phyloP scores from a whole-genome alignment of 106 monocot species.

The Xerophyta viscosa region DNA sequence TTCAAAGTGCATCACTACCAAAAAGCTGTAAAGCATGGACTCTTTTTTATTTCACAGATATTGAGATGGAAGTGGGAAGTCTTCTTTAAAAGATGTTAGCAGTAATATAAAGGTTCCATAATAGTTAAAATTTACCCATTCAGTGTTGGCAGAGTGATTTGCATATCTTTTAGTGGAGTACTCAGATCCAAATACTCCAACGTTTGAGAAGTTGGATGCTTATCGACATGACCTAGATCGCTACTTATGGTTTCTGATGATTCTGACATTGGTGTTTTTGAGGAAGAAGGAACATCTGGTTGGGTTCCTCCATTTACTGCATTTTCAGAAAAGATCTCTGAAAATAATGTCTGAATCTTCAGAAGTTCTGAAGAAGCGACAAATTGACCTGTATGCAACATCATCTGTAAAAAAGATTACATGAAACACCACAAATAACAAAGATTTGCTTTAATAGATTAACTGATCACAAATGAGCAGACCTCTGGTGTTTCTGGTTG shows the following conservation, averaged over 20 bases:
- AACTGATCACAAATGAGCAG: neutral
- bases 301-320: constrained; percentile 13
- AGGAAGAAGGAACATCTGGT: constrained; percentile 7
- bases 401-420: constrained; percentile 32
- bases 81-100: no score
- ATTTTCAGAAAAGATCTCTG: constrained; percentile 38
- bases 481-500: constrained; percentile 74
- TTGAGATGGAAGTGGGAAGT: no score
- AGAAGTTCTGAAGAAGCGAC: constrained; percentile 29
- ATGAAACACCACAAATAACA: neutral
- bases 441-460: neutral
- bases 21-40: no score
- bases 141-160: constrained; percentile 63
- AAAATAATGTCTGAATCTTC: constrained; percentile 60
- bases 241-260: constrained; percentile 10
- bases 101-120: no score
- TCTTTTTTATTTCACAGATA: no score
- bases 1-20: no score
- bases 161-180: constrained; percentile 26
- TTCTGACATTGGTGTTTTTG: constrained; percentile 4
- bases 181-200: constrained; percentile 44
- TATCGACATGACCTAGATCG: constrained; percentile 4
- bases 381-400: constrained; percentile 39
- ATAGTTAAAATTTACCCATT: constrained; percentile 76
- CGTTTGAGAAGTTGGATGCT: constrained; percentile 9